phyloP scores from a whole-genome alignment of 345 rosid genomes.

The Camelina hispida region DNA sequence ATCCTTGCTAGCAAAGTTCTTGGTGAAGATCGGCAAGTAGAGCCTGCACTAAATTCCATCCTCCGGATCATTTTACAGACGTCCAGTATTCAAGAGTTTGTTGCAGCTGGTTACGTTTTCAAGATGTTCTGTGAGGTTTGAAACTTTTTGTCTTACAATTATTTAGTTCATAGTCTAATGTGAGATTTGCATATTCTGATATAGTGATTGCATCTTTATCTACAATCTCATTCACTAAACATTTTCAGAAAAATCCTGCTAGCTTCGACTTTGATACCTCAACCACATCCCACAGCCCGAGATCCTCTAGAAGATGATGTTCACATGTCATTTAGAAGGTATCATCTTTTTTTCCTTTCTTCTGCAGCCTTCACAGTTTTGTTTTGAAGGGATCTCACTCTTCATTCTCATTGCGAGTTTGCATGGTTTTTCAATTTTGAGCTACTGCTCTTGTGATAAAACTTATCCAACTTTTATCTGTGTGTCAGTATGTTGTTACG shows the following conservation, averaged over 20 bases:
- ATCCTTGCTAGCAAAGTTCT: conserved; percentile 87
- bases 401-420: conserved; percentile 2
- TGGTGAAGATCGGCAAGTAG: conserved; percentile 88
- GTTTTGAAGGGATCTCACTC: conserved; percentile 19
- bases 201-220: conserved; percentile 29
- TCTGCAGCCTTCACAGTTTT: conserved; percentile 9
- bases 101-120: conserved; percentile 89
- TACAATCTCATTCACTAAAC: conserved; percentile 25
- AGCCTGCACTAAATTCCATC: conserved; percentile 92
- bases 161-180: conserved; percentile 10
- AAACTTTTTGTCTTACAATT: conserved; percentile 31
- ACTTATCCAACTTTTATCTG: conserved; percentile 18
- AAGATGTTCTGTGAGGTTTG: conserved; percentile 91
- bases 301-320: conserved; percentile 85
- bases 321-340: conserved; percentile 99
- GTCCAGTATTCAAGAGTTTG: conserved; percentile 86
- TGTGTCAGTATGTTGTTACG: conserved; percentile 83
- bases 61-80: conserved; percentile 87
- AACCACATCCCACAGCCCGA: conserved; percentile 60
- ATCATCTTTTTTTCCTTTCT: conserved; percentile 29
- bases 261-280: conserved; percentile 93
- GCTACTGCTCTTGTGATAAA: conserved; percentile 12
- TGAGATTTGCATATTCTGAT: conserved; percentile 21
- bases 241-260: conserved; percentile 76
- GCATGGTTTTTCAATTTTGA: conserved; percentile 6